Conservation (phyloP, 2,329 filamentous ascomycete species). For the Diaporthe capsici region DNA sequence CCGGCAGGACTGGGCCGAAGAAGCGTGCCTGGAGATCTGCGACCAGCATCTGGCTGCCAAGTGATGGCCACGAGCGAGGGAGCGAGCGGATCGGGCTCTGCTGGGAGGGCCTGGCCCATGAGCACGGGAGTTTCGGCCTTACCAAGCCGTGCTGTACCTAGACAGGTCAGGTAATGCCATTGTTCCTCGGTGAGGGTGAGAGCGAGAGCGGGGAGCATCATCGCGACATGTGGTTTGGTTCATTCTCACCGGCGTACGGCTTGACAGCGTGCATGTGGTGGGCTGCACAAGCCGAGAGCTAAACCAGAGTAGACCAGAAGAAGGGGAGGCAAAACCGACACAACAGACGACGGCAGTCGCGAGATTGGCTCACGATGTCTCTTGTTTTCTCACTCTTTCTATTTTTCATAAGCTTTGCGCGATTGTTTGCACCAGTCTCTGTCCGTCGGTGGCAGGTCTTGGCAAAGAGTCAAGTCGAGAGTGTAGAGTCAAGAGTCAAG, state of each 20-base stretch:
- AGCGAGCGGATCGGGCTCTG: slow-evolving; percentile 5
- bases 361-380: background rate
- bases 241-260: background rate
- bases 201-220: background rate
- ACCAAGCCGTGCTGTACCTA: slow-evolving; percentile 19
- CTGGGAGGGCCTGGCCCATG: slow-evolving; percentile 4
- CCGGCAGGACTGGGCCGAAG: slow-evolving; percentile 25
- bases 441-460: background rate
- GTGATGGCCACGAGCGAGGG: background rate
- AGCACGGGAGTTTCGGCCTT: slow-evolving; percentile 25
- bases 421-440: background rate
- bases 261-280: background rate
- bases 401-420: background rate
- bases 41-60: slow-evolving; percentile 7
- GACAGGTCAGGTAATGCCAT: background rate
- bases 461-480: background rate
- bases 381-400: background rate
- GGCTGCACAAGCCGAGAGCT: background rate
- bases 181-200: slow-evolving; percentile 11
- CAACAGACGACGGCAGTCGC: slow-evolving; percentile 18
- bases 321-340: background rate
- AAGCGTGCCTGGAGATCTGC: slow-evolving; percentile 23
- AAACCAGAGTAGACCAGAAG: background rate
- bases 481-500: background rate
- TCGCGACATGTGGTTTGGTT: background rate